Evolutionary conservation across 2,329 filamentous ascomycete genomes (phyloP).

Genomic region (Colletotrichum neosansevieriae): DNA sequence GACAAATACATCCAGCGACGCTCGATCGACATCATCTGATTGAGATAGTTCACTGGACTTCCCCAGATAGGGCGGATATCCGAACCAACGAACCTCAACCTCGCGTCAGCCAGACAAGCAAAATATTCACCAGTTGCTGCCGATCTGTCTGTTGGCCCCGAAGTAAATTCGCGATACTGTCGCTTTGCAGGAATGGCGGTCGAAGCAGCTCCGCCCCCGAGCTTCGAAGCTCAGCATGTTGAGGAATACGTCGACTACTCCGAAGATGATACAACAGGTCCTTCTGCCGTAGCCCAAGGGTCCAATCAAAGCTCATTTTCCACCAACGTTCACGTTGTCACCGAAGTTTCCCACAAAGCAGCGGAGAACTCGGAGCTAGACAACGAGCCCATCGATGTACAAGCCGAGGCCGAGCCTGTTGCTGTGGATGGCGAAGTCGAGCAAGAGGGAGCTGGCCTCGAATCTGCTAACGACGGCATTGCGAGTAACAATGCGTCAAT

Average conservation of each 20-base stretch:
- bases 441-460: neutral
- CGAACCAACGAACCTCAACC: neutral
- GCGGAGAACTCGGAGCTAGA: constrained; percentile 35
- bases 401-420: constrained; percentile 1
- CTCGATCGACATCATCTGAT: neutral
- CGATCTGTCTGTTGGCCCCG: neutral
- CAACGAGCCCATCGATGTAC: constrained; percentile 41
- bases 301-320: constrained; percentile 27
- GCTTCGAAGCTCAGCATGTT: constrained; percentile 28
- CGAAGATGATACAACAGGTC: constrained; percentile 34
- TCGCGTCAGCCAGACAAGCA: neutral
- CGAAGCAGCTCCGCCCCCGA: constrained; percentile 25
- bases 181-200: constrained; percentile 22
- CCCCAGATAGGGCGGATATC: constrained; percentile 14
- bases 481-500: neutral
- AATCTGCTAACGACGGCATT: neutral
- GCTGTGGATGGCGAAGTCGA: constrained; percentile 2
- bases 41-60: neutral
- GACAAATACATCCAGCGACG: neutral
- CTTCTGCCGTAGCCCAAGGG: constrained; percentile 12
- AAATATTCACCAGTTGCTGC: neutral
- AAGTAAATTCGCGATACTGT: neutral
- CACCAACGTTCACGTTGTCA: constrained; percentile 21
- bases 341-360: neutral
- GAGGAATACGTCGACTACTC: constrained; percentile 41